Evolutionary conservation across 345 rosid species (phyloP).

Genomic region (Aethionema arabicum): DNA sequence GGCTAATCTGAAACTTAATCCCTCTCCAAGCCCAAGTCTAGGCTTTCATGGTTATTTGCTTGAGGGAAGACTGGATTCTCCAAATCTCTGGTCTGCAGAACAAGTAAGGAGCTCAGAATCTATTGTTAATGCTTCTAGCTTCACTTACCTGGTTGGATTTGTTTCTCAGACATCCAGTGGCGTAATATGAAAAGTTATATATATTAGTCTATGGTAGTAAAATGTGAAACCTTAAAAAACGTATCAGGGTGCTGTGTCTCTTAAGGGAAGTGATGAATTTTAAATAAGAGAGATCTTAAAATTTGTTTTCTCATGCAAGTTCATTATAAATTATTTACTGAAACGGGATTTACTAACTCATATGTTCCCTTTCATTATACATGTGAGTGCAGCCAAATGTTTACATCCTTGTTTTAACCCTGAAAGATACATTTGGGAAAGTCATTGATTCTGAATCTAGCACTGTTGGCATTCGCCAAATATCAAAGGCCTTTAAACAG

Average conservation of each 20-base stretch:
- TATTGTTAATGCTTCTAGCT: conserved; percentile 15
- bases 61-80: conserved; percentile 67
- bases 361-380: conserved; percentile 16
- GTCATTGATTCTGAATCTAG: conserved; percentile 92
- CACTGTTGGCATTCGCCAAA: conserved; percentile 78
- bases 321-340: conserved; percentile 5
- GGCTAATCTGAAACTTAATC: conserved; percentile 54
- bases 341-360: conserved; percentile 11
- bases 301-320: conserved; percentile 10
- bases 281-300: conserved; percentile 3
- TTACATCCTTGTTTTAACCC: conserved; percentile 71
- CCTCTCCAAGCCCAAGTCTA: conserved; percentile 42
- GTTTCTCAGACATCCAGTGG: conserved; percentile 16
- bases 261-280: conserved; percentile 6
- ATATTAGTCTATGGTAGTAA: neutral
- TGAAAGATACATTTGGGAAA: conserved; percentile 74
- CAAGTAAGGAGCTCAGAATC: conserved; percentile 53
- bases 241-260: neutral
- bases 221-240: neutral
- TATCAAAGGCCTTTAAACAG: conserved; percentile 86
- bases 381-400: conserved; percentile 74
- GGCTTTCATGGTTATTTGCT: conserved; percentile 78
- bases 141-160: conserved; percentile 19
- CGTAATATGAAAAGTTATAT: neutral
- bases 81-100: conserved; percentile 96